Base-by-base conservation (phyloP, 2,329 filamentous ascomycete genomes). In the Stagonosporopsis rhizophila region DNA sequence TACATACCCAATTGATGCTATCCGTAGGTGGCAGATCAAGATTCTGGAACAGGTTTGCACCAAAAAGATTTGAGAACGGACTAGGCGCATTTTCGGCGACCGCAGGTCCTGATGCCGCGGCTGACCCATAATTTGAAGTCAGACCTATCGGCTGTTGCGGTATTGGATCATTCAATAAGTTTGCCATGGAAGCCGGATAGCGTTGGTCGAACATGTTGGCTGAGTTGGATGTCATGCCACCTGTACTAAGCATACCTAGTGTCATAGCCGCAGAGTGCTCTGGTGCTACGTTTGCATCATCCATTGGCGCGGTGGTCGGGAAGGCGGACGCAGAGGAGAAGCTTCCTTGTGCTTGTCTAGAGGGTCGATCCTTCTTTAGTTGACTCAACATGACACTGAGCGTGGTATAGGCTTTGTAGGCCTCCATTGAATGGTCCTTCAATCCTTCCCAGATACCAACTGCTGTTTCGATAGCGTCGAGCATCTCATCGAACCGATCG, bases 381-480 rank as follows among this genome's bases (percentile, higher is more conserved):
- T 95, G 95, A 28, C 87, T 83, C 40, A 98, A 78, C 85, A 98
- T 92, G 47, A 97, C 87, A 20, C 87, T 87, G n/a, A 98, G 80
- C 22, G 94, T 84, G 38, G 86, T 87, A 37, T 87, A 87, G 1
- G 92, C 94, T 78, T 98, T 98, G 79, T 88, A 93, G 0, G 93
- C 92, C 65, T 98, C 94, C 78, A 97, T 89, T 1, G 90, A 95
- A 22, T 87, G 82, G 51, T 95, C 89, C 3, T 87, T 85, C 11
- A 92, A 81, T 9, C 86, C 86, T 44, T 89, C 87, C 92, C 93
- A 98, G 52, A 98, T 95, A 17, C 84, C 81, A 41, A 86, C 84
- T 8, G 90, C 90, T 17, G 83, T 83, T 69, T 93, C 88, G 2
- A 98, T 83, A 1, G 87, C 85, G 20, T 81, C 77, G 27, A 95